A percentile compares a stretch with the other conserved stretches of the same genome.
These are phyloP conservation scores for Didymella lethalis DNA, from an alignment of 2,329 filamentous ascomycete genomes.

Conservation along the genomic window DNA sequence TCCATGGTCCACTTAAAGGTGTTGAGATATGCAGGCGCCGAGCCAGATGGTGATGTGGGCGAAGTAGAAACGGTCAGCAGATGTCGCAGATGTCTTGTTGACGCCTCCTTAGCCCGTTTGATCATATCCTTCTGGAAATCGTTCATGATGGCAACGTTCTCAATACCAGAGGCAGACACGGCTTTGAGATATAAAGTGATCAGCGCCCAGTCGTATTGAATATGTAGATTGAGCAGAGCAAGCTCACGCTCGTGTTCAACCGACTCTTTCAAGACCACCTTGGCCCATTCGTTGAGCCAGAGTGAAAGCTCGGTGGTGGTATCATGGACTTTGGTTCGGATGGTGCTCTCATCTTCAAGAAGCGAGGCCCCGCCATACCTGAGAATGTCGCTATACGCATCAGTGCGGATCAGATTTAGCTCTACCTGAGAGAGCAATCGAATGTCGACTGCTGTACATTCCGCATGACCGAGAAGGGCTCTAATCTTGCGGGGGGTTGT, in stretches of 20 bases:
- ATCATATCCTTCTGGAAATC: constrained; percentile 58
- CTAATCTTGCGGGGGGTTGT: constrained; percentile 56
- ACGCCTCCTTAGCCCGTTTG: constrained; percentile 60
- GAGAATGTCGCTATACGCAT: constrained; percentile 38
- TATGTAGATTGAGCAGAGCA: constrained; percentile 56
- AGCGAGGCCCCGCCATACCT: constrained; percentile 19
- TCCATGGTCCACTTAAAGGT: constrained; percentile 64
- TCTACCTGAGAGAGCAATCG: constrained; percentile 63
- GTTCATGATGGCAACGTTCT: constrained; percentile 62
- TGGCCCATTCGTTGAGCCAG: constrained; percentile 55
- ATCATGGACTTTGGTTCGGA: constrained; percentile 33
- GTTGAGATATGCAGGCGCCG: constrained; percentile 54
- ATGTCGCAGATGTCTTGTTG: constrained; percentile 60
- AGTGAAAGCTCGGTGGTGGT: constrained; percentile 40
- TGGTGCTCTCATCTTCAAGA: constrained; percentile 27
- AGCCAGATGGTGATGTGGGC: constrained; percentile 29
- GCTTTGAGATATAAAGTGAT: constrained; percentile 63
- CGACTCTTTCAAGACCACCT: constrained; percentile 33
- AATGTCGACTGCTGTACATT: constrained; percentile 59
- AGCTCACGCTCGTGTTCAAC: constrained; percentile 24
- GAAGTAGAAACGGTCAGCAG: constrained; percentile 49
- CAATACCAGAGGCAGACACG: constrained; percentile 58
- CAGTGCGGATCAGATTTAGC: constrained; percentile 53
- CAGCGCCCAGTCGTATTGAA: constrained; percentile 63
- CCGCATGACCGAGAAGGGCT: constrained; percentile 54